These are phyloP conservation scores for Bretziella fagacearum DNA, from an alignment of 2,329 filamentous ascomycete genomes.

Conservation along the genomic window DNA sequence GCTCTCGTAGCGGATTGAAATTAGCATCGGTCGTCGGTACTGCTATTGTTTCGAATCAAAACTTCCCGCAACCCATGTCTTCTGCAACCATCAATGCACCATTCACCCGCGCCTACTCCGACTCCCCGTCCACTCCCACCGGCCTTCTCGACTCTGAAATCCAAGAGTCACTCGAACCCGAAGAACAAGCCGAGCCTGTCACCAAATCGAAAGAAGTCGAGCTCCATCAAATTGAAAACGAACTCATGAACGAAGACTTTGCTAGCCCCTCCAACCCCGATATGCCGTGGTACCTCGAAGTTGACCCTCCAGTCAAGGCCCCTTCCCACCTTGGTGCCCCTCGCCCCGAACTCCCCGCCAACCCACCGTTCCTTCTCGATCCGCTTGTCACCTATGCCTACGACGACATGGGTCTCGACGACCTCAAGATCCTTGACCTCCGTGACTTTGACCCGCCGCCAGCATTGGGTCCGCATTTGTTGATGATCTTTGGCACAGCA, in stretches of 20 bases:
- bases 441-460: conserved; percentile 71
- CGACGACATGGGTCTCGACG: conserved; percentile 71
- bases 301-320: conserved; percentile 40
- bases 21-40: no score
- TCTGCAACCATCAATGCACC: background rate
- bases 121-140: background rate
- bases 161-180: background rate
- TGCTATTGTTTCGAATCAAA: no score
- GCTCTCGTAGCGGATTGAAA: no score
- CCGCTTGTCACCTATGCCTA: conserved; percentile 63
- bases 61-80: background rate
- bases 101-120: no score
- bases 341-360: conserved; percentile 41
- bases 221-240: conserved; percentile 15
- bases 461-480: conserved; percentile 68
- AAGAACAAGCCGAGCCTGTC: background rate
- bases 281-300: conserved; percentile 75
- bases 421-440: conserved; percentile 65
- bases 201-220: conserved; percentile 3
- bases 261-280: conserved; percentile 20
- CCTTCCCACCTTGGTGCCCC: conserved; percentile 30
- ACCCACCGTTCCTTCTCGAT: conserved; percentile 53
- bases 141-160: background rate
- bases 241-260: conserved; percentile 14
- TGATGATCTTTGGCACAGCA: conserved; percentile 87